These are phyloP conservation scores for Tagetes patula DNA, from an alignment of 129 eudicot genomes.

Conservation along the genomic window DNA sequence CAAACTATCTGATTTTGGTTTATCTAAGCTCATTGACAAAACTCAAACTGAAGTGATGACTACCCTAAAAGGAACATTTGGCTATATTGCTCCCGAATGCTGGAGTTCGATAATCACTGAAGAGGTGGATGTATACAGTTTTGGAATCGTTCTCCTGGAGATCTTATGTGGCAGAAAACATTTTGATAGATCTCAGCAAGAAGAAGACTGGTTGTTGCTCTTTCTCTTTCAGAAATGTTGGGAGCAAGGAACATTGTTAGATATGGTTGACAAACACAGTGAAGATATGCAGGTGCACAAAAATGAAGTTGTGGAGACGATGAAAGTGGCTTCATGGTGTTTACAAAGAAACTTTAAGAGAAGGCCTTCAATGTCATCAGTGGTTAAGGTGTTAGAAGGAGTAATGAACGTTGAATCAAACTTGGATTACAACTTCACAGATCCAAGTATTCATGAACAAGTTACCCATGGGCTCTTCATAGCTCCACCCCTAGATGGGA, in stretches of 20 bases:
- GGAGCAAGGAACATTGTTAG: slow-evolving; percentile 29
- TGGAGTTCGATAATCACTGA: slow-evolving; percentile 22
- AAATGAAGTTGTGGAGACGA: slow-evolving; percentile 36
- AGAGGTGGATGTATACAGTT: slow-evolving; percentile 30
- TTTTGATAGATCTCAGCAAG: slow-evolving; percentile 14
- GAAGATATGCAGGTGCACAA: slow-evolving; percentile 31
- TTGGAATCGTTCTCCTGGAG: slow-evolving; percentile 35
- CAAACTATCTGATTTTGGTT: slow-evolving; percentile 23
- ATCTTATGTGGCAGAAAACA: slow-evolving; percentile 31
- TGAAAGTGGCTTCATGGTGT: slow-evolving; percentile 50
- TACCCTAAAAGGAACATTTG: slow-evolving; percentile 32
- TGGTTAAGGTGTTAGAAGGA: slow-evolving; percentile 51
- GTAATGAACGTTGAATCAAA: slow-evolving; percentile 9
- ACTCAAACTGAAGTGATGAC: slow-evolving; percentile 24
- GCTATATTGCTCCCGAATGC: slow-evolving; percentile 37
- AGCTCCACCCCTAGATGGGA: too few species aligned
- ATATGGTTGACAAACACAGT: slow-evolving; percentile 23
- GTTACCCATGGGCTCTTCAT: too few species aligned
- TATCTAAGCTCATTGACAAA: slow-evolving; percentile 29
- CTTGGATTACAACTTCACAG: slow-evolving; percentile 28
- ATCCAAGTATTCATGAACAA: slow-evolving; percentile 10
- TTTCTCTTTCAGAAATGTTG: slow-evolving; percentile 19
- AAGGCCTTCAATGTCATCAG: slow-evolving; percentile 55
- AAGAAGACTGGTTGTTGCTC: slow-evolving; percentile 30
- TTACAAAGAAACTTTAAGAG: slow-evolving; percentile 25